Percentiles rank a stretch among this genome's conserved stretches.
Conservation (phyloP, 2,329 filamentous ascomycete genomes). For the Cytospora chrysosperma region DNA sequence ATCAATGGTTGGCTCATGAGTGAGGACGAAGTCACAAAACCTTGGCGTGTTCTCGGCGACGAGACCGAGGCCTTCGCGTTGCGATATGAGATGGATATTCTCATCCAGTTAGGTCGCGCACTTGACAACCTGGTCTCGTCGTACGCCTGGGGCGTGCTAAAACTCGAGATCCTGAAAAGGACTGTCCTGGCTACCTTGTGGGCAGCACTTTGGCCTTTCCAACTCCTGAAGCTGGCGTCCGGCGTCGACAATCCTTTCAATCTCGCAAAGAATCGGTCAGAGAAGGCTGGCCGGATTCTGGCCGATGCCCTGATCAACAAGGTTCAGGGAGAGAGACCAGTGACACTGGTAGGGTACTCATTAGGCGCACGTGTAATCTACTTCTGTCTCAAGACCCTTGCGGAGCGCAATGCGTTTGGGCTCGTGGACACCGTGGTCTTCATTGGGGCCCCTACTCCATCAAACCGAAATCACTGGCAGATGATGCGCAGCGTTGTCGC, state of each 20-base stretch:
- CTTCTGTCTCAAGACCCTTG: constrained; percentile 73
- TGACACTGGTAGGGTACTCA: constrained; percentile 79
- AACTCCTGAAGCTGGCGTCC: constrained; percentile 63
- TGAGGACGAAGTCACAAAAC: constrained; percentile 71
- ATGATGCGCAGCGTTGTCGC: constrained; percentile 74
- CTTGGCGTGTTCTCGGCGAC: constrained; percentile 73
- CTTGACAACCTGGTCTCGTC: constrained; percentile 70
- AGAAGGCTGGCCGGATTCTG: constrained; percentile 76
- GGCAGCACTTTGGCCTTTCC: constrained; percentile 69
- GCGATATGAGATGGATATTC: constrained; percentile 75
- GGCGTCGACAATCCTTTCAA: constrained; percentile 81
- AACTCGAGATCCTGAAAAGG: constrained; percentile 70
- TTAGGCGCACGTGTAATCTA: constrained; percentile 81
- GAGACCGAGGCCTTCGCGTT: constrained; percentile 81
- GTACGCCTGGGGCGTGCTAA: constrained; percentile 72
- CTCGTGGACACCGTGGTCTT: constrained; percentile 80
- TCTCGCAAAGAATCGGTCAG: constrained; percentile 71
- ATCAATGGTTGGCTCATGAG: constrained; percentile 83
- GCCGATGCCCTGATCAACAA: constrained; percentile 81
- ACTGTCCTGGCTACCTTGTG: constrained; percentile 68
- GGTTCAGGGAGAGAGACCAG: constrained; percentile 77
- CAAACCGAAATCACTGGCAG: constrained; percentile 70
- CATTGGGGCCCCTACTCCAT: constrained; percentile 78
- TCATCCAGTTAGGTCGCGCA: constrained; percentile 73
- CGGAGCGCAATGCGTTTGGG: constrained; percentile 77